These are phyloP conservation scores for Stagonosporopsis rhizophila DNA, from an alignment of 2,329 filamentous ascomycete genomes.

Conservation along the genomic window DNA sequence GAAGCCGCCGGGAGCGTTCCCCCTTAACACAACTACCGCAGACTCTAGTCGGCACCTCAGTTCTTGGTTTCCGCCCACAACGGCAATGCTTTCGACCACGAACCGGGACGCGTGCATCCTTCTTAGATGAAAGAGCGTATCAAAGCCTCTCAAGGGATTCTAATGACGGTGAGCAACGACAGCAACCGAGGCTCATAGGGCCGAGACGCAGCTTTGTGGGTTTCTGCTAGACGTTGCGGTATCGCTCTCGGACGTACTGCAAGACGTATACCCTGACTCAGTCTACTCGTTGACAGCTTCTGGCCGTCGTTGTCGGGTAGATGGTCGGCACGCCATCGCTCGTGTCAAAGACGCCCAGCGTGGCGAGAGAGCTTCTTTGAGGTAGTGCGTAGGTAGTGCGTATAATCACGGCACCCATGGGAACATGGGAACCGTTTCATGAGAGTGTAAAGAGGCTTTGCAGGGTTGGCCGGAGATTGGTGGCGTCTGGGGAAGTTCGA, in stretches of 20 bases:
- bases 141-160: too few species aligned
- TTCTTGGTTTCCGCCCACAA: neutral
- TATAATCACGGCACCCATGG: neutral
- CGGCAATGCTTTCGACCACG: neutral
- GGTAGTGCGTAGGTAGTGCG: neutral
- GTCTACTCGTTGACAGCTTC: neutral
- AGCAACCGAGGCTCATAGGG: neutral
- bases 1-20: neutral
- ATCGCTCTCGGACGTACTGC: neutral
- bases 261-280: neutral
- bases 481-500: constrained; percentile 16
- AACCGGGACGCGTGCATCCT: neutral
- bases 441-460: neutral
- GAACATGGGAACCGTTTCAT: constrained; percentile 1
- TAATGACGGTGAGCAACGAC: neutral
- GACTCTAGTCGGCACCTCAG: neutral
- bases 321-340: neutral
- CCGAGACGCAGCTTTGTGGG: neutral
- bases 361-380: neutral
- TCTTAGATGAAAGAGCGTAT: neutral
- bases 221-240: neutral
- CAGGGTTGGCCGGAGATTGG: constrained; percentile 15
- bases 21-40: neutral
- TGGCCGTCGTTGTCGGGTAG: neutral
- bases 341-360: neutral